Evolutionary conservation across 257 asterid genomes (phyloP), one percentile per base, ranked within the genome.

Genomic region (Nicotiana undulata): DNA sequence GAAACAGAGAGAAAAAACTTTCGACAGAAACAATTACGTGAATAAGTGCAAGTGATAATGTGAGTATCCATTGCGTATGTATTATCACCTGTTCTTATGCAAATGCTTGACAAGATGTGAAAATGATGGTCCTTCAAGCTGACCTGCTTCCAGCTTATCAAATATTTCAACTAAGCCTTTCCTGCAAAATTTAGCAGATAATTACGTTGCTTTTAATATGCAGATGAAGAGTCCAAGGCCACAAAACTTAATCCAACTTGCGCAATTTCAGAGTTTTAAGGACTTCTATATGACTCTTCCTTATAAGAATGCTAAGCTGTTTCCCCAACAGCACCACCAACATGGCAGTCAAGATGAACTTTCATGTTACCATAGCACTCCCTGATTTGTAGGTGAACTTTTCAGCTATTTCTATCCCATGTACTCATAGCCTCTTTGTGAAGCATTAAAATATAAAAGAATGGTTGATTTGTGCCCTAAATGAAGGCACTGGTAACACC

Each of bases 91-190:
- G 90, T 85, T 87, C 83, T 82, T 88, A 81, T 95, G 99, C 89
- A 92, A 84, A 72, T 89, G 86, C 88, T 84, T 85, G 83, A 95
- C 95, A 76, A 76, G 92, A 81, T 40, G 90, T 11, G 92, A 82
- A 79, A 91, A 77, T 77, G 92, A 86, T 60, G 87, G 84, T 82
- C 84, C 87, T 56, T 82, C 86, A 40, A 92, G 92, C 86, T 60
- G 82, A 70, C 98, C 97, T 70, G 87, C 88, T 81, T 92, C 97
- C 84, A 92, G 63, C 88, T 87, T 88, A 81, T 93, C 96, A 85
- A 93, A 88, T 86, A 93, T 68, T 79, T 91, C 91, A 76, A 92
- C 97, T 17, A 95, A 89, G 84, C 95, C 91, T 87, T 88, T 91
- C 96, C 99, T 95, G 97, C 85, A 84, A 49, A 65, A 44, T 76